Percentiles rank a stretch among this genome's conserved stretches.
Evolutionary conservation across 345 rosid genomes (phyloP).

Genomic region (Eucalyptus melliodora): DNA sequence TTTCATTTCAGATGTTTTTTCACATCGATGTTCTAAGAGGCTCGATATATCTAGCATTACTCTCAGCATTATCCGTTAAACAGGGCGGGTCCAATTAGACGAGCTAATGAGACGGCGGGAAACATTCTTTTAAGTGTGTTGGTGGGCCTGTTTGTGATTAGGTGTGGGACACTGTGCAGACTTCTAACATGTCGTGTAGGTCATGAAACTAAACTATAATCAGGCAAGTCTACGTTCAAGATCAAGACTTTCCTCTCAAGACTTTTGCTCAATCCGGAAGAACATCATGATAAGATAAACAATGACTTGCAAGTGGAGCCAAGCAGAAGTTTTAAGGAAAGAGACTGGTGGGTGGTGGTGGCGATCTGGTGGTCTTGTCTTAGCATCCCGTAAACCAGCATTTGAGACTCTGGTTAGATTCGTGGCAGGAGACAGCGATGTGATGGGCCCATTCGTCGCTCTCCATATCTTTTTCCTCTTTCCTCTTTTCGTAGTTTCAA

Average conservation of each 20-base stretch:
- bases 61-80: neutral
- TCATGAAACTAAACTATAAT: neutral
- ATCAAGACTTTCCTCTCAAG: neutral
- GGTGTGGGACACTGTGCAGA: neutral
- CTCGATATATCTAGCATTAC: neutral
- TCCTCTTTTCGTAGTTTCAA: neutral
- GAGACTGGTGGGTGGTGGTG: neutral
- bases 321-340: neutral
- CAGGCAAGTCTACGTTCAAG: neutral
- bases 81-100: neutral
- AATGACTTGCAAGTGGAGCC: neutral
- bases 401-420: neutral
- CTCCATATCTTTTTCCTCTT: neutral
- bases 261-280: neutral
- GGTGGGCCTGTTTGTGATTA: neutral
- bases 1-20: neutral
- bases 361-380: neutral
- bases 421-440: conserved; percentile 11
- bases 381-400: neutral
- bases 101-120: neutral
- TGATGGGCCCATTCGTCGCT: conserved; percentile 10
- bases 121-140: neutral
- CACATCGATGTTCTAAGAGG: neutral
- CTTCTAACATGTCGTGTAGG: neutral
- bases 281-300: neutral